Evolutionary conservation across 441 rosid genomes (phyloP).

Genomic region (Erysimum pusillum): DNA sequence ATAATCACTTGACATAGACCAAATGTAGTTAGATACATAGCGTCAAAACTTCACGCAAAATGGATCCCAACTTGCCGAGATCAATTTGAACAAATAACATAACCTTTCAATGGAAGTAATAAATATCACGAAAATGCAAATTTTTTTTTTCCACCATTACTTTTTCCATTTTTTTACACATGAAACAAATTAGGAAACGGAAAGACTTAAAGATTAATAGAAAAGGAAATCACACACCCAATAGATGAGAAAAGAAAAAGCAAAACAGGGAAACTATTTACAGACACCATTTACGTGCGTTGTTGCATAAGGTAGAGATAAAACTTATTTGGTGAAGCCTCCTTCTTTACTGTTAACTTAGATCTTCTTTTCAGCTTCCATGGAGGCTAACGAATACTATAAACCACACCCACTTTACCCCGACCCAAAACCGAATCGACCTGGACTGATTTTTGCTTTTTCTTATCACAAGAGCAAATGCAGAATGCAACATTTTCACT

Average conservation of each 20-base stretch:
- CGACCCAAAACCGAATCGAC: slow-evolving; percentile 21
- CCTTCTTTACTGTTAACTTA: slow-evolving; percentile 37
- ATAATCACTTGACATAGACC: background rate
- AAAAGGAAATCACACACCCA: slow-evolving; percentile 44
- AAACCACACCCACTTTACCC: slow-evolving; percentile 47
- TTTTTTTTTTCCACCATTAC: slow-evolving; percentile 38
- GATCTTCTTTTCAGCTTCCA: slow-evolving; percentile 35
- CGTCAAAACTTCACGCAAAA: background rate
- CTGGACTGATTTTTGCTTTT: slow-evolving; percentile 21
- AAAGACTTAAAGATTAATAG: slow-evolving; percentile 24
- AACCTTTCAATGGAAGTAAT: background rate
- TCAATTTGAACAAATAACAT: background rate
- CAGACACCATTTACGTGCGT: slow-evolving; percentile 47
- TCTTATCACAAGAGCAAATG: slow-evolving; percentile 23
- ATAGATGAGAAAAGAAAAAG: slow-evolving; percentile 27
- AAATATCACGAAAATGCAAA: slow-evolving; percentile 30
- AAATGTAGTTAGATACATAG: background rate
- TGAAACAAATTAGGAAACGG: slow-evolving; percentile 42
- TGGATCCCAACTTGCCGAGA: background rate
- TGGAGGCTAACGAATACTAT: slow-evolving; percentile 52
- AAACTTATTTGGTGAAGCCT: slow-evolving; percentile 51
- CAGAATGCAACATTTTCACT: slow-evolving; percentile 29
- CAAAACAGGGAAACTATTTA: slow-evolving; percentile 45
- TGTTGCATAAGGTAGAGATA: slow-evolving; percentile 33
- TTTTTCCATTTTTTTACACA: slow-evolving; percentile 46